Evolutionary conservation across 2,329 filamentous ascomycete genomes (phyloP).

Genomic region (Aspergillus clavatus): DNA sequence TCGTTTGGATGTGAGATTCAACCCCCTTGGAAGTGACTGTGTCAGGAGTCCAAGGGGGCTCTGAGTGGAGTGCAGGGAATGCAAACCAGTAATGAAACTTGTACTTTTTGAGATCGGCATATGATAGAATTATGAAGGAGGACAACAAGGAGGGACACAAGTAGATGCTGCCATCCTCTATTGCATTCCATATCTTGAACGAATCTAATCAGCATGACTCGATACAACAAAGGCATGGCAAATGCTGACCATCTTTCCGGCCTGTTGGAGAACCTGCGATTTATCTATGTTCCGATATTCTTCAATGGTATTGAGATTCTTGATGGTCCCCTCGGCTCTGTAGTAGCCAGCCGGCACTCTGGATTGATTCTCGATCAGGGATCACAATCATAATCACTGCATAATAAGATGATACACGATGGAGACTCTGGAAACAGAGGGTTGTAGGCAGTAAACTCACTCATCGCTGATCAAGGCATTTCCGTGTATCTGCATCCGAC

Average conservation of each 20-base stretch:
- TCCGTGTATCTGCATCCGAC: slow-evolving; percentile 84
- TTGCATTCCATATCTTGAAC: slow-evolving; percentile 92
- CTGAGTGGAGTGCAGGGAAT: slow-evolving; percentile 87
- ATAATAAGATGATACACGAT: neutral
- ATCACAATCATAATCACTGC: neutral
- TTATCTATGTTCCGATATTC: slow-evolving; percentile 86
- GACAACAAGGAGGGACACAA: slow-evolving; percentile 86
- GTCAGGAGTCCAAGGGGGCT: slow-evolving; percentile 70
- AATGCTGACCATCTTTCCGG: slow-evolving; percentile 67
- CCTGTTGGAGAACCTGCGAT: slow-evolving; percentile 67
- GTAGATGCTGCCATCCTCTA: slow-evolving; percentile 93
- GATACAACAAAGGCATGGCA: neutral
- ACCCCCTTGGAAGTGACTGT: slow-evolving; percentile 16
- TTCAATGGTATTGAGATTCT: slow-evolving; percentile 93
- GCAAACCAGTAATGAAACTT: slow-evolving; percentile 98
- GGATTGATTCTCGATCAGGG: neutral
- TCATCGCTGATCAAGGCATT: slow-evolving; percentile 78
- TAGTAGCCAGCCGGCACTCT: slow-evolving; percentile 67
- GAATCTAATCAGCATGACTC: slow-evolving; percentile 9
- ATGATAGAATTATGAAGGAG: slow-evolving; percentile 84
- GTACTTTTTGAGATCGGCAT: slow-evolving; percentile 95
- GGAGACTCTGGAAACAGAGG: neutral
- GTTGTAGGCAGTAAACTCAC: slow-evolving; percentile 50
- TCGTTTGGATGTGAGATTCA: too few relatives aligned
- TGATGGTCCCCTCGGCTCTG: slow-evolving; percentile 88